Base-by-base conservation (phyloP, 2,329 filamentous ascomycete species). In the Epichloe coenophiala region DNA sequence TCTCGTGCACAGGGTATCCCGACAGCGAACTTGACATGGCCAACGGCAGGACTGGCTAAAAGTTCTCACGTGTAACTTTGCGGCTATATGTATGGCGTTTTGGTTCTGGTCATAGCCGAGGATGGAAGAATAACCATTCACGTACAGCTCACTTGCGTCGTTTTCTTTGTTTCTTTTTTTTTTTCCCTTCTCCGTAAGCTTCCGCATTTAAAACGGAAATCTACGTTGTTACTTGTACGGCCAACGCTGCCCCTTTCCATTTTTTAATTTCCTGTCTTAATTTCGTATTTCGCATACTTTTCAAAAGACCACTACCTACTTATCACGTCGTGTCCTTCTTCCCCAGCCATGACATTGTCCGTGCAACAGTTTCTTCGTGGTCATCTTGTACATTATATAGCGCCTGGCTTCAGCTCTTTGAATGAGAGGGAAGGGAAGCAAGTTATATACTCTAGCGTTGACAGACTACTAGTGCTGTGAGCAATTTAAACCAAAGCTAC, bases 1-100 rank as follows among this genome's bases (percentile, higher is more conserved):
- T n/a, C 12, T 13, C 39, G 31, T 31, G n/a, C 13, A 36, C n/a
- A 53, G 52, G 49, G 49, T 53, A 53, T 46, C 52, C 52, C 31
- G 47, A 53, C 27, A 49, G 27, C 5, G 23, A 44, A 11, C 46
- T 53, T n/a, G 49, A 53, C 38, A 36, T 36, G 21, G 49, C 45
- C 12, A 53, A 53, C 38, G 49, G 52, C 19, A 17, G 40, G 36
- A 33, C 19, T 11, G n/a, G 5, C 23, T 44, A 27, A 13, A 27
- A 13, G 2, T 21, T 12, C 3, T 31, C 19, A 12, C 5, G 12
- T 27, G 3, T 44, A 15, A n/a, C 4, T n/a, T n/a, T 44, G 15
- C 3, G 19, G 1, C 40, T 38, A 38, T 3, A 7, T 38, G 13
- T 38, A n/a, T 5, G 39, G 44, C n/a, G 33, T 37, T 37, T 36